Base-by-base conservation (phyloP, 2,329 filamentous ascomycete species). In the Fusarium humuli region DNA sequence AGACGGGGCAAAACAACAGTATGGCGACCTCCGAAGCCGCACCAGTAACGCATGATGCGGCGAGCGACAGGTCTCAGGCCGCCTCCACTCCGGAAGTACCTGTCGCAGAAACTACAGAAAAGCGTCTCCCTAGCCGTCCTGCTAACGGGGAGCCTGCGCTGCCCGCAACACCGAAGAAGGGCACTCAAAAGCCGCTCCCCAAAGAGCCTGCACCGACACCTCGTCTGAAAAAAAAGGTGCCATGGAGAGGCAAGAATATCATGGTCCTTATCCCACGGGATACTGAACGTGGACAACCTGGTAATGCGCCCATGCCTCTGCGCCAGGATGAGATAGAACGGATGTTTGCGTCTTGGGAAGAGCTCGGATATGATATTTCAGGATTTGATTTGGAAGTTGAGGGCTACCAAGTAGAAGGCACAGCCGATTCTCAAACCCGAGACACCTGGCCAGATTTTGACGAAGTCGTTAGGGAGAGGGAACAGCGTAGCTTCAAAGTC, bases 211-310 rank as follows among this genome's bases (percentile, higher is more conserved):
- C 80, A 5, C 78, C 81, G 48, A 87, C 87, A 8, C 87, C 88
- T n/a, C 82, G 88, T 14, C 69, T 87, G 10, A 92, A 87, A 81
- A 94, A 92, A 78, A 93, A 91, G 80, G 84, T 94, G 4, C 85
- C 86, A 47, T 94, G 92, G 91, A 91, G 87, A 75, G 91, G 90
- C 61, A 94, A 93, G 81, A 90, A 88, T 63, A 93, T 93, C 56
- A 80, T 92, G 73, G 89, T 94, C 45, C 82, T 90, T 27, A 81
- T 94, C 22, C 92, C 92, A 8, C 82, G 86, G 47, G 89, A 92
- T 66, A 90, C 92, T 55, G 85, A 88, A 56, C 86, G 91, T 70
- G 91, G 91, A 22, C 83, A 85, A 45, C 82, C 83, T 3, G 87
- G 86, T 42, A 83, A 84, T 40, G 80, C 83, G 0, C 85, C 87